phyloP scores from a whole-genome alignment of 345 rosid genomes.

The Eucalyptus polyanthemos region DNA sequence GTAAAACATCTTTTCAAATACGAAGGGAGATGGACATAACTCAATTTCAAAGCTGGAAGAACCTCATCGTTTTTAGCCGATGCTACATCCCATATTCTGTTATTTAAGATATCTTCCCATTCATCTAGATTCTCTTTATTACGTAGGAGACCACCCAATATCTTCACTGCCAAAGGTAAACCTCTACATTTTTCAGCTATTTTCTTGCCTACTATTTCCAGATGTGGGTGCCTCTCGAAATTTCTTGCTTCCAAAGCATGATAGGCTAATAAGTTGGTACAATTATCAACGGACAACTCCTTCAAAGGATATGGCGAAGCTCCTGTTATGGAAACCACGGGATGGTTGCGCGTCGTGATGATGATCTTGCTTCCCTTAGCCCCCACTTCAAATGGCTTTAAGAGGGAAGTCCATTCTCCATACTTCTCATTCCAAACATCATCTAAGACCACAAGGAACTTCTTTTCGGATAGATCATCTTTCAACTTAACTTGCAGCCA shows the following conservation, averaged over 20 bases:
- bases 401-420: not conserved
- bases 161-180: not conserved
- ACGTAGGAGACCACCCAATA: not conserved
- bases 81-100: not conserved
- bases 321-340: not conserved
- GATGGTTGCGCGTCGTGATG: not conserved
- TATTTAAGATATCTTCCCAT: not conserved
- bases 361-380: not conserved
- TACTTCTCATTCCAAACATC: not conserved
- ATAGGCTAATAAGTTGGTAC: not conserved
- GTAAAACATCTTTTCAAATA: too few relatives aligned
- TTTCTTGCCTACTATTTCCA: not conserved
- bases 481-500: accelerated
- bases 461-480: accelerated
- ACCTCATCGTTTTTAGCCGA: not conserved
- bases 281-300: not conserved
- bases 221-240: not conserved
- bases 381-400: not conserved
- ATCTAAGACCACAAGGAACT: not conserved
- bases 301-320: not conserved
- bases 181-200: not conserved
- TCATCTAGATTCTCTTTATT: accelerated
- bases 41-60: not conserved
- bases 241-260: not conserved
- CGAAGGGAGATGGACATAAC: not conserved